Base-by-base conservation (phyloP, 345 rosid genomes). In the Eucalyptus urophylla region DNA sequence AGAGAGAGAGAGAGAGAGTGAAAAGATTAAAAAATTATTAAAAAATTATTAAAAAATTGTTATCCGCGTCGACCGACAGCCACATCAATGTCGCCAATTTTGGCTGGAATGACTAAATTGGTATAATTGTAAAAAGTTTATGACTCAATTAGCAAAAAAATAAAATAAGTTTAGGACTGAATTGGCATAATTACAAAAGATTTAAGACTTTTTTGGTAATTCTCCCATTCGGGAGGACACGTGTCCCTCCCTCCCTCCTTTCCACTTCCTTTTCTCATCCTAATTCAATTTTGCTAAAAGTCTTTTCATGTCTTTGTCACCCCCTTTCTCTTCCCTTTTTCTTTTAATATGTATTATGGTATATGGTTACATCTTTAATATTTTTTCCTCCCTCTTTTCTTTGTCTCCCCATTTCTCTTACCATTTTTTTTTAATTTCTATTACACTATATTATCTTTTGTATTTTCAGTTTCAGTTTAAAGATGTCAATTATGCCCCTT, bases 11-110 rank as follows among this genome's bases (percentile, higher is more conserved):
- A 50, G 53, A 50, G 6, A 50, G 17, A 14, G 6, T 37, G 8
- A 9, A 45, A 14, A 13, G 5, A 13, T 49, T 6, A 14, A 49
- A 49, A 50, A 2, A 14, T 2, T 14, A 50, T 6, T 15, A 50
- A 50, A 50, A 50, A 6, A 14, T 50, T 50, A 50, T 50, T 6
- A 50, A 50, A 50, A 6, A 16, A 50, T 15, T 50, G 19, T 50
- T 50, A 50, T 14, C 2, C 1, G 5, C 5, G 5, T 4, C 4
- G 1, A 0, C 13, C 1, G 13, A 47, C 1, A 12, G 14, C 14
- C 49, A 49, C 1, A 14, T 49, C 1, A 5, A 0, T 0, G 5
- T 5, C 6, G 1, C 16, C 16, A 14, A 49, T 51, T 51, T 51
- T 51, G 54, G 54, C 1, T 0, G 2, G 4, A 51, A 51, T 0